phyloP scores from a whole-genome alignment of 768 basidiomycete species.

The Leccinum truebloodii region DNA sequence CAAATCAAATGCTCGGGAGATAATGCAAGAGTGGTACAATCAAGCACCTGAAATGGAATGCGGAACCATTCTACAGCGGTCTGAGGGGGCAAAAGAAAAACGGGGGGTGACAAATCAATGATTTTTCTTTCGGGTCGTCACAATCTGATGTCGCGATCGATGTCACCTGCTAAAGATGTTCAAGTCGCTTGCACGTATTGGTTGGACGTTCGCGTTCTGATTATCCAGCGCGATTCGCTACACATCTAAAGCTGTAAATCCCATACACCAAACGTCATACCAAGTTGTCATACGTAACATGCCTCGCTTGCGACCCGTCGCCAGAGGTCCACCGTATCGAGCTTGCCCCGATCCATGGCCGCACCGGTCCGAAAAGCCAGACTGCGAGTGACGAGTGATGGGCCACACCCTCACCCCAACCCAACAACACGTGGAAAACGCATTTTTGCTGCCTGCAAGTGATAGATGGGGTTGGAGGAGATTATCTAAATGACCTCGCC shows the following conservation, averaged over 20 bases:
- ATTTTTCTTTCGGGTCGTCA: background rate
- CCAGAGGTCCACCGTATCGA: background rate
- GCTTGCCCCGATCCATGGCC: slow-evolving; percentile 13
- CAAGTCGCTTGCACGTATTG: background rate
- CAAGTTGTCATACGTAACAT: background rate
- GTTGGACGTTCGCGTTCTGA: background rate
- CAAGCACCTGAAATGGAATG: background rate
- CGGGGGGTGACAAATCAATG: background rate
- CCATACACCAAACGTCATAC: background rate
- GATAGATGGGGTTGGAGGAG: slow-evolving; percentile 18
- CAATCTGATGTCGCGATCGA: background rate
- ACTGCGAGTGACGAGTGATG: background rate
- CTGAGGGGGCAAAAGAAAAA: background rate
- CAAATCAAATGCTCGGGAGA: background rate
- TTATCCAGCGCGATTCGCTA: background rate
- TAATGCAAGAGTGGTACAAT: background rate
- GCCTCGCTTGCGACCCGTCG: background rate
- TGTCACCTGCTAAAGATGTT: background rate
- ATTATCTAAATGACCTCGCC: slow-evolving; percentile 30
- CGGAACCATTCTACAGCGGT: background rate
- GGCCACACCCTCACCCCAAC: slow-evolving; percentile 8
- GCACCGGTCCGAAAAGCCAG: slow-evolving; percentile 9
- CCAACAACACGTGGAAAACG: slow-evolving; percentile 22
- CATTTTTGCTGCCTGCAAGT: slow-evolving; percentile 20
- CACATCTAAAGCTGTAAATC: no score